Evolutionary conservation across 1,284 basidiomycete genomes (phyloP).

Genomic region (Irpex lacteus): DNA sequence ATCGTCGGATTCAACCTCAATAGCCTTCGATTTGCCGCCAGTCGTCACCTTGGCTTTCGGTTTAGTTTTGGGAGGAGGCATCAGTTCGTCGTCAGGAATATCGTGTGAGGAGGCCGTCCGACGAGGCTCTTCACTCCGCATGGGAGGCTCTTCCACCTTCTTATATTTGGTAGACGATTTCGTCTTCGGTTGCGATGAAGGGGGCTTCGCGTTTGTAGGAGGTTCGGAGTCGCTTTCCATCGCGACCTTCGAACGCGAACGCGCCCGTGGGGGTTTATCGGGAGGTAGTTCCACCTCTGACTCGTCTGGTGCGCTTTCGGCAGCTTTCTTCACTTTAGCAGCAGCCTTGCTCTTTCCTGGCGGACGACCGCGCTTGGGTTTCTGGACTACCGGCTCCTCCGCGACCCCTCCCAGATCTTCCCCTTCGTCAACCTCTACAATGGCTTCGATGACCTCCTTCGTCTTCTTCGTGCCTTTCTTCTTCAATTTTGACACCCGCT

Average conservation of each 20-base stretch:
- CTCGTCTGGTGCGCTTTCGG: neutral
- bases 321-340: slow-evolving; percentile 7
- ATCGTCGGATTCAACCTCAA: slow-evolving; percentile 4
- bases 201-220: neutral
- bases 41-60: slow-evolving; percentile 14
- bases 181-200: slow-evolving; percentile 3
- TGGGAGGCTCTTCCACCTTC: neutral
- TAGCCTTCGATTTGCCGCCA: neutral
- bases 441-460: slow-evolving; percentile 29
- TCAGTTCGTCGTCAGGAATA: neutral
- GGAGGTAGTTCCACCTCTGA: slow-evolving; percentile 9
- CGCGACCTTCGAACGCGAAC: slow-evolving; percentile 5
- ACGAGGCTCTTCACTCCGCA: neutral
- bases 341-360: slow-evolving; percentile 14
- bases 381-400: slow-evolving; percentile 13
- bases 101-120: neutral
- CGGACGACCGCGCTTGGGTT: slow-evolving; percentile 24
- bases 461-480: slow-evolving; percentile 24
- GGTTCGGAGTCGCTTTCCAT: neutral
- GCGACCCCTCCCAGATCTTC: slow-evolving; percentile 11
- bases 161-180: slow-evolving; percentile 4
- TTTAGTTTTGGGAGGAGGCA: slow-evolving; percentile 17
- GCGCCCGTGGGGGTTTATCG: slow-evolving; percentile 1
- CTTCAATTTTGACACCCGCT: slow-evolving; percentile 25
- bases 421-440: slow-evolving; percentile 30